Base-by-base conservation (phyloP, 805 yeast species). In the Candida silvatica region DNA sequence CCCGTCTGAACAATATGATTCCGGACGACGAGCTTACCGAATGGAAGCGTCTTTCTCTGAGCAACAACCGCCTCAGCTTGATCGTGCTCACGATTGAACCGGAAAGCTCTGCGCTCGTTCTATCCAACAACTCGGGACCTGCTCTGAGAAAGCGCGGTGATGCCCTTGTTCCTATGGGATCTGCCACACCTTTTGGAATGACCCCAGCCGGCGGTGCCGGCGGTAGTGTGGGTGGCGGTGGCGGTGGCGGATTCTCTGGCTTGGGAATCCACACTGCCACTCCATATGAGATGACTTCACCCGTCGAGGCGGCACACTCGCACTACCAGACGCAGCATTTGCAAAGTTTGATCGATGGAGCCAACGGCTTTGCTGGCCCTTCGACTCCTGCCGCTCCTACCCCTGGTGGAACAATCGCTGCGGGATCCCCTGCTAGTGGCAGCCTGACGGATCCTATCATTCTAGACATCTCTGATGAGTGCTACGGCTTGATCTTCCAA, bases 11-110 rank as follows among this genome's bases (percentile, higher is more conserved):
- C 46, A 81, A 83, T 41, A 72, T 80, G 36, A 71, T 83, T 27
- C 86, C 88, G 0, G 94, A 83, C 54, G 92, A 83, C 53, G 94
- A 83, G 50, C 58, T 83, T 32, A 67, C 80, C 35, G 84, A 80
- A 49, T 80, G 92, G 88, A 78, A 83, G 53, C 58, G 86, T 38
- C 57, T 82, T 19, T 77, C 87, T 9, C 66, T 77, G 30, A 71
- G 70, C 37, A 58, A 64, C 22, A 64, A 66, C 37, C 70, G 70
- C 30, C 56, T 83, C 14, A 75, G 80, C 4, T 56, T 82, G 45
- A 73, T 83, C 20, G 87, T 83, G 9, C 67, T 81, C 6, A 74
- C 88, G 7, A 85, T 79, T 1, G 79, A 74, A 47, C 62, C 71
- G 23, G 66, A 69, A 29, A 54, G 62, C 4, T 74, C 84, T 0